Conservation (phyloP, 2,329 filamentous ascomycete genomes). For the Erysiphe pulchra region DNA sequence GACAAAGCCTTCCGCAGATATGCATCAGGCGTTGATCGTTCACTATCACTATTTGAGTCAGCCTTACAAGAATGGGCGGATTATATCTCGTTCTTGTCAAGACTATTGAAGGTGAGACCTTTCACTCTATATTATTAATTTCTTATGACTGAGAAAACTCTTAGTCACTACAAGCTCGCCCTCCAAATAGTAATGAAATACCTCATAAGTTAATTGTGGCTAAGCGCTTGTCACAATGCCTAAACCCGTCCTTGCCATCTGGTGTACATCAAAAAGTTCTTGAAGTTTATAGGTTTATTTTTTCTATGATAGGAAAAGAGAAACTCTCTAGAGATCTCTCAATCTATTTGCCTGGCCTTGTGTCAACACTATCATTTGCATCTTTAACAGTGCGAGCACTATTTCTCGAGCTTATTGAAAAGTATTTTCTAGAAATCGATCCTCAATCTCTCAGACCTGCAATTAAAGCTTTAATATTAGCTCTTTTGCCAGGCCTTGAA, state of each 20-base stretch:
- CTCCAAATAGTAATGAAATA: conserved; percentile 41
- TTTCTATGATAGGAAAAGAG: conserved; percentile 60
- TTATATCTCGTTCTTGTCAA: conserved; percentile 89
- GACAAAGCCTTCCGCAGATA: conserved; percentile 65
- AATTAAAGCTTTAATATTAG: conserved; percentile 69
- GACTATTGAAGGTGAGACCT: conserved; percentile 51
- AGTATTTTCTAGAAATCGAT: conserved; percentile 48
- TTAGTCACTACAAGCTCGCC: conserved; percentile 75
- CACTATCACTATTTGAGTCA: conserved; percentile 73
- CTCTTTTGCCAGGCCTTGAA: conserved; percentile 74
- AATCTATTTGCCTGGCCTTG: conserved; percentile 72
- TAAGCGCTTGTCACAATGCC: conserved; percentile 79
- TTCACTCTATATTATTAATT: not conserved
- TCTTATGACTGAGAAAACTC: conserved; percentile 8
- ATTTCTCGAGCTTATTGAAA: conserved; percentile 65
- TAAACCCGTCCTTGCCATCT: conserved; percentile 78
- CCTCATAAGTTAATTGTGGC: conserved; percentile 65
- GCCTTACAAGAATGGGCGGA: conserved; percentile 96
- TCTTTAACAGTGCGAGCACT: conserved; percentile 72
- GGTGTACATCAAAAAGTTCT: conserved; percentile 94
- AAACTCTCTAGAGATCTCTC: conserved; percentile 59
- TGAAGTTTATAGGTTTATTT: conserved; percentile 80
- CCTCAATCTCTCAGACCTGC: conserved; percentile 53
- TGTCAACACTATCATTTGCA: conserved; percentile 76
- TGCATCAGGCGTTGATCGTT: conserved; percentile 65